phyloP scores from a whole-genome alignment of 495 filamentous ascomycete species.

The Hypomontagnella monticulosa region DNA sequence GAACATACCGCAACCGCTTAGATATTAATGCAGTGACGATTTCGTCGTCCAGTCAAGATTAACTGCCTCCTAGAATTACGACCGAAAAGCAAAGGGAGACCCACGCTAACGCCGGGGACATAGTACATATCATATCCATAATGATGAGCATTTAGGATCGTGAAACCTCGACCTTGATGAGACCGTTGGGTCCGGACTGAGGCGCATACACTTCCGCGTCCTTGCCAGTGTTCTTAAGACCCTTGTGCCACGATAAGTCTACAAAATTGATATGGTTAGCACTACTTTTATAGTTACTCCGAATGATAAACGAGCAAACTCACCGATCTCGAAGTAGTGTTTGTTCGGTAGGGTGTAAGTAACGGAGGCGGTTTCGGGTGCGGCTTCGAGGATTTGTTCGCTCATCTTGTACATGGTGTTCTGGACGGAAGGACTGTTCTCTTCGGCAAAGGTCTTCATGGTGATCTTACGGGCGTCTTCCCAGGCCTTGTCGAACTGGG shows the following conservation, averaged over 20 bases:
- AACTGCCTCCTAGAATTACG: slow-evolving; percentile 14
- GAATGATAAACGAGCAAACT: slow-evolving; percentile 45
- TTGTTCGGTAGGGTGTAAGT: slow-evolving; percentile 94
- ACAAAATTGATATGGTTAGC: slow-evolving; percentile 23
- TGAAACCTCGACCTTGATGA: slow-evolving; percentile 94
- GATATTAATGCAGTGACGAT: slow-evolving; percentile 10
- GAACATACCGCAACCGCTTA: slow-evolving; percentile 1
- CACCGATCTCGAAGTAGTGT: slow-evolving; percentile 98
- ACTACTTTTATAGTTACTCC: not conserved
- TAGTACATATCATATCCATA: slow-evolving; percentile 10
- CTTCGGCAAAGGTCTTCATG: slow-evolving; percentile 89
- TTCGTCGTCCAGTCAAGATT: slow-evolving; percentile 10
- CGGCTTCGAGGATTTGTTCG: slow-evolving; percentile 82
- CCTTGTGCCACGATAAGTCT: slow-evolving; percentile 98
- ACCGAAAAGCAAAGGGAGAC: slow-evolving; percentile 14
- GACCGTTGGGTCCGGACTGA: slow-evolving; percentile 89
- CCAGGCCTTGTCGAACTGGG: slow-evolving; percentile 82
- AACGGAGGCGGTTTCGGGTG: slow-evolving; percentile 74
- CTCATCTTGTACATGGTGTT: slow-evolving; percentile 99
- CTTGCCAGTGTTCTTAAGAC: slow-evolving; percentile 94
- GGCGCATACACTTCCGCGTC: slow-evolving; percentile 96
- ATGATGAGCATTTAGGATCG: slow-evolving; percentile 54
- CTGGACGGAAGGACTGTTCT: slow-evolving; percentile 92
- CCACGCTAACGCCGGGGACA: slow-evolving; percentile 29
- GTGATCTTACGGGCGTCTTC: slow-evolving; percentile 80